phyloP scores from a whole-genome alignment of 2,329 filamentous ascomycete genomes.

The Xylariaceae sp. region DNA sequence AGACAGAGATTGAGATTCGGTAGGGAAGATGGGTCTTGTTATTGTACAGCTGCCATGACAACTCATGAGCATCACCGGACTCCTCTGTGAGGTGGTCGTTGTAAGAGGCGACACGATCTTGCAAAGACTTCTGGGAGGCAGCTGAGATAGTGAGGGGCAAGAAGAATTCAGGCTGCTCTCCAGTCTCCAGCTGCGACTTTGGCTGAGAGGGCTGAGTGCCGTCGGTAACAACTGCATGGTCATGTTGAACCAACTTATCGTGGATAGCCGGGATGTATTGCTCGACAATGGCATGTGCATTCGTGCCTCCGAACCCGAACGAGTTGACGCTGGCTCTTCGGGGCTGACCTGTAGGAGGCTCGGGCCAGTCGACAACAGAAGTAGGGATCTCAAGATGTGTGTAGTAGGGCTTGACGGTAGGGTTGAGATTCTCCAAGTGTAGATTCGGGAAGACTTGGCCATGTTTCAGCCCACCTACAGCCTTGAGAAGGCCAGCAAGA shows the following conservation, averaged over 20 bases:
- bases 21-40: conserved; percentile 28
- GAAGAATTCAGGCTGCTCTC: conserved; percentile 6
- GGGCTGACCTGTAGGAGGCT: conserved; percentile 29
- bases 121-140: conserved; percentile 30
- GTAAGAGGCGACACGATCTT: conserved; percentile 21
- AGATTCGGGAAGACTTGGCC: conserved; percentile 38
- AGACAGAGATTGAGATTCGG: conserved; percentile 23
- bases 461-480: conserved; percentile 36
- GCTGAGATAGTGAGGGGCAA: conserved; percentile 36
- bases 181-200: neutral
- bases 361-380: conserved; percentile 29
- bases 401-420: conserved; percentile 33
- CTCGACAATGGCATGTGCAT: conserved; percentile 40
- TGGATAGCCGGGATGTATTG: conserved; percentile 31
- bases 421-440: conserved; percentile 37
- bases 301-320: conserved; percentile 42
- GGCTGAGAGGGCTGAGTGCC: conserved; percentile 1
- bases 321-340: conserved; percentile 40
- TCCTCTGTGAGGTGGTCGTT: conserved; percentile 24
- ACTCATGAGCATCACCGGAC: conserved; percentile 9
- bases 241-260: conserved; percentile 6
- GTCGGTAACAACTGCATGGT: neutral
- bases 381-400: conserved; percentile 31
- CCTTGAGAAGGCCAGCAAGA: conserved; percentile 43
- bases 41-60: conserved; percentile 30